These are phyloP conservation scores for Trametes hirsuta DNA, from an alignment of 1,284 basidiomycete species.

Conservation along the genomic window DNA sequence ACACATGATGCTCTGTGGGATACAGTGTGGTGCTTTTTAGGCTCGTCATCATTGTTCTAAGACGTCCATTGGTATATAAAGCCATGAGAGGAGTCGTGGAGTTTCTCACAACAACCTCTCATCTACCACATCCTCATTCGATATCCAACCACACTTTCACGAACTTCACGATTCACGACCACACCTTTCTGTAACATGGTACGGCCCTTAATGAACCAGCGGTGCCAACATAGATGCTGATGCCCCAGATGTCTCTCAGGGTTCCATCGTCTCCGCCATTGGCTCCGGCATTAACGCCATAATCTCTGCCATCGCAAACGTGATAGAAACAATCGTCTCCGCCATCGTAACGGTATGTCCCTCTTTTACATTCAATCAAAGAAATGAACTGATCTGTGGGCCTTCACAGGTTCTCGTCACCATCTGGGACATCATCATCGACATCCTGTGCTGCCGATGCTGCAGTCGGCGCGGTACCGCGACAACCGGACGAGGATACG, in stretches of 20 bases:
- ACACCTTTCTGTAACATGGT: conserved; percentile 5
- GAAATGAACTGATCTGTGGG: background rate
- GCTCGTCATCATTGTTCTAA: background rate
- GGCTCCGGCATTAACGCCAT: conserved; percentile 58
- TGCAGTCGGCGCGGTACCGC: conserved; percentile 23
- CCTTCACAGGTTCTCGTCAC: conserved; percentile 53
- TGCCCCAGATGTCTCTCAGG: conserved; percentile 36
- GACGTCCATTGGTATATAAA: background rate
- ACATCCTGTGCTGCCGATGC: conserved; percentile 64
- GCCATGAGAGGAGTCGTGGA: background rate
- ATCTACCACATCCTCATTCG: background rate
- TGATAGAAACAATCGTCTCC: conserved; percentile 59
- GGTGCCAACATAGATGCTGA: background rate
- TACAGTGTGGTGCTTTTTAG: background rate
- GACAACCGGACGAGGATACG: background rate
- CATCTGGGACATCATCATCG: conserved; percentile 58
- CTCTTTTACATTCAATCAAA: background rate
- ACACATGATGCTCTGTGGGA: background rate
- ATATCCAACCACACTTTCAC: background rate
- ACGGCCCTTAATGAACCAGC: background rate
- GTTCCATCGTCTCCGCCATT: conserved; percentile 61
- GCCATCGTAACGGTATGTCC: conserved; percentile 55
- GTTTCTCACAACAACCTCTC: background rate
- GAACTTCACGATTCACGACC: conserved; percentile 2
- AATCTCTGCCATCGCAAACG: conserved; percentile 57